Conservation (phyloP, 345 rosid genomes). For the Stellera chamaejasme region DNA sequence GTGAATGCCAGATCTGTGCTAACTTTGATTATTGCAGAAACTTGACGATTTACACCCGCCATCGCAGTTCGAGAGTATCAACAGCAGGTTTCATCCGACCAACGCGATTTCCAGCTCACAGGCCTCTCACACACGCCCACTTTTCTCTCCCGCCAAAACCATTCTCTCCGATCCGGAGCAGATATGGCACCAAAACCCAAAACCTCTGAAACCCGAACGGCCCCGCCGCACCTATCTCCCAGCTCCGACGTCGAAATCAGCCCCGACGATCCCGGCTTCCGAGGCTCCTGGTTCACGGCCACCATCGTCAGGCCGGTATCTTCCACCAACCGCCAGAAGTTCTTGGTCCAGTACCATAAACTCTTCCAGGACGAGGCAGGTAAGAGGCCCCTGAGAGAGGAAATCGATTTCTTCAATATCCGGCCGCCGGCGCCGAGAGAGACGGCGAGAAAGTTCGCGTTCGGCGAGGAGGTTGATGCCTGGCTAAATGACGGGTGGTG, state of each 20-base stretch:
- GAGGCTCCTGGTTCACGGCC: conserved; percentile 65
- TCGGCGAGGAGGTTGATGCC: conserved; percentile 64
- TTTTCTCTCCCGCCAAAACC: conserved; percentile 11
- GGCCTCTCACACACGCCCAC: neutral
- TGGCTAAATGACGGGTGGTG: conserved; percentile 80
- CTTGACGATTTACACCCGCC: too few relatives aligned
- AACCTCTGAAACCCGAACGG: conserved; percentile 7
- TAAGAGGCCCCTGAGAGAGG: conserved; percentile 35
- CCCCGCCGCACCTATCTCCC: conserved; percentile 21
- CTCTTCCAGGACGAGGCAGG: conserved; percentile 46
- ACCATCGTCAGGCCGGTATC: conserved; percentile 30
- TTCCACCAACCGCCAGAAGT: conserved; percentile 21
- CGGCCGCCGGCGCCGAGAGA: conserved; percentile 55
- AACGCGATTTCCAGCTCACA: neutral
- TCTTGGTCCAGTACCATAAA: conserved; percentile 36
- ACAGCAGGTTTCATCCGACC: neutral
- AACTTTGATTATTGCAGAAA: neutral
- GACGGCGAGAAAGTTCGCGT: conserved; percentile 26
- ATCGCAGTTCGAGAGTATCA: too few relatives aligned
- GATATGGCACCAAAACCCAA: conserved; percentile 10
- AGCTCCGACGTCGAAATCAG: conserved; percentile 58
- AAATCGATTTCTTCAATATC: conserved; percentile 26
- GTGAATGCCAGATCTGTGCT: too few relatives aligned
- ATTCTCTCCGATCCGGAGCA: neutral
- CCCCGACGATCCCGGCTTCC: conserved; percentile 56